Percentiles rank a stretch among this genome's conserved stretches.
phyloP scores from a whole-genome alignment of 1,284 basidiomycete species.

The Sporisorium reilianum region DNA sequence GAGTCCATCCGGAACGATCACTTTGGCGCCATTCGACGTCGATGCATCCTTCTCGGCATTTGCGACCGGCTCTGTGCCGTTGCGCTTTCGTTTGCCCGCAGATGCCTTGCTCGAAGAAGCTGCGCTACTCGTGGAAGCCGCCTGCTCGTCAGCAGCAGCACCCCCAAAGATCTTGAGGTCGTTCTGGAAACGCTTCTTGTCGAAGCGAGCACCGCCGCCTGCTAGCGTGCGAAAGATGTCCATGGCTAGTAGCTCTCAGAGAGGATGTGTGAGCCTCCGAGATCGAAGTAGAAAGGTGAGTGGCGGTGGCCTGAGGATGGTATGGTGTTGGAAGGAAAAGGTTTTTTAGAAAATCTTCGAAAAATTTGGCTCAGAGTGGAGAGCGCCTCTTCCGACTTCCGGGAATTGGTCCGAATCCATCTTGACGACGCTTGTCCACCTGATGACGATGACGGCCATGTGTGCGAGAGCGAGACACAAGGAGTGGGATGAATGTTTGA shows the following conservation, averaged over 20 bases:
- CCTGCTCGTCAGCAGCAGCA: conserved; percentile 13
- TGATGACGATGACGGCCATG: too few species aligned
- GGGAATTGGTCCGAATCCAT: not conserved
- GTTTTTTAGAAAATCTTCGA: conserved; percentile 27
- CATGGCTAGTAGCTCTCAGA: conserved; percentile 47
- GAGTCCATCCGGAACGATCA: conserved; percentile 54
- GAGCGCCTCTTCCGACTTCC: conserved; percentile 23
- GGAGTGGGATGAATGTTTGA: not conserved
- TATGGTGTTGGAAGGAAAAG: not conserved
- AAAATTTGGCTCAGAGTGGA: conserved; percentile 43
- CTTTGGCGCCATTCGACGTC: conserved; percentile 20
- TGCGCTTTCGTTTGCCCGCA: conserved; percentile 18
- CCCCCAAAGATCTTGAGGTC: conserved; percentile 80
- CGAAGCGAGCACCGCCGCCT: conserved; percentile 72
- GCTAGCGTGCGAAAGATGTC: conserved; percentile 68
- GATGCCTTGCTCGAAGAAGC: not conserved
- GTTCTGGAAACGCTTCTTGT: conserved; percentile 80
- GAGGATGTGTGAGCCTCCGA: not conserved
- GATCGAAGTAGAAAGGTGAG: too few species aligned
- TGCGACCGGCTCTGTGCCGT: not conserved
- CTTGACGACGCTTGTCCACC: too few species aligned
- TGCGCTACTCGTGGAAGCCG: conserved; percentile 8
- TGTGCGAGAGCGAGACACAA: not conserved
- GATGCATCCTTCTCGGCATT: not conserved
- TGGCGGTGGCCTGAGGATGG: too few species aligned